Evolutionary conservation across 2,329 filamentous ascomycete species (phyloP), one percentile per base, ranked within the genome.

Genomic region (Stagonosporopsis chrysanthemi): DNA sequence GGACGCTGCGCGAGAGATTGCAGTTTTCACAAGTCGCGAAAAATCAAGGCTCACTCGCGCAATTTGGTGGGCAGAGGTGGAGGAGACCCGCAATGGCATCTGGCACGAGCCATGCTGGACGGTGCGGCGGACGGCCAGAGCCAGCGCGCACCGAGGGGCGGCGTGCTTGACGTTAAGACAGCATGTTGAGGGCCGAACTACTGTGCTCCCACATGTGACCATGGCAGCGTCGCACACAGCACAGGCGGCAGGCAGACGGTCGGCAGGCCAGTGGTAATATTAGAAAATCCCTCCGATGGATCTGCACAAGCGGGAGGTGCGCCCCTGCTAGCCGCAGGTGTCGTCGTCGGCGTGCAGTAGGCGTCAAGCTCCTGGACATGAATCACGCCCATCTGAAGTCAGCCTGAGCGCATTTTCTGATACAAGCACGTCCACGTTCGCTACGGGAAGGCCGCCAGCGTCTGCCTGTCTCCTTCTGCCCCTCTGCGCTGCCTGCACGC

Each of bases 271-370:
- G 49, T 53, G 33, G 24, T 50, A 58, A 58, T 53, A 63, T 63
- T 66, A 66, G 60, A 62, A 64, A 57, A 62, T 64, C 63, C 58
- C 61, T 64, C 66, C 60, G 46, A 52, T 33, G 39, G 66, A 67
- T 67, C 65, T 61, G 56, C 64, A 57, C 56, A 61, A 63, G 66
- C 55, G 64, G 63, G 61, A 62, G 40, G 56, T 62, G 50, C 65
- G 64, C 67, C 62, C 55, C 60, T 70, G 67, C 69, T 72, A 72
- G 70, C 57, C 42, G 49, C 57, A 58, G 43, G 58, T 55, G 56
- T 55, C 51, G 52, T 63, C 11, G 54, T 57, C 54, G 64, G 56
- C 60, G 60, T 65, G 56, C 56, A 53, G 51, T 35, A 46, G 48
- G 48, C 54, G 54, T 57, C 54, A 44, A 40, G 40, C 42, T 52